Evolutionary conservation across 2,329 filamentous ascomycete species (phyloP).

Genomic region (Bisporella sp.): DNA sequence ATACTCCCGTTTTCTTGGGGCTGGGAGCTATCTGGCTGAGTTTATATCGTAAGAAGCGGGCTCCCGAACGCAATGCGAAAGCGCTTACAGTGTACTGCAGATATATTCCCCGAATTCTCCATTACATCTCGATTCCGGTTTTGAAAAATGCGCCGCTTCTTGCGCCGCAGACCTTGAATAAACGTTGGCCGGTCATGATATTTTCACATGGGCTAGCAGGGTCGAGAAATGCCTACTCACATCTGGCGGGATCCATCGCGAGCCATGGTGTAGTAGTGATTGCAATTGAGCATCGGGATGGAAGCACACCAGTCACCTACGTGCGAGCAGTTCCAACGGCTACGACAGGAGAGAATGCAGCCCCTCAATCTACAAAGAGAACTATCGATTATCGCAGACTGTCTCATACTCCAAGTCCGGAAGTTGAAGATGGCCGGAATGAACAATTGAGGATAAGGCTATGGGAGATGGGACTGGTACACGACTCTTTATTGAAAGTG

Average conservation of each 20-base stretch:
- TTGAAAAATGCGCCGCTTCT: slow-evolving; percentile 63
- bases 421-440: slow-evolving; percentile 62
- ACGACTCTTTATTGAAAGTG: slow-evolving; percentile 60
- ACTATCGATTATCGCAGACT: slow-evolving; percentile 39
- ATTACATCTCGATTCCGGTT: slow-evolving; percentile 67
- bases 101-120: slow-evolving; percentile 62
- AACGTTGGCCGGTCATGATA: slow-evolving; percentile 72
- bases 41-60: slow-evolving; percentile 47
- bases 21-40: slow-evolving; percentile 49
- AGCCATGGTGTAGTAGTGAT: slow-evolving; percentile 76
- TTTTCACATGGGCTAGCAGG: slow-evolving; percentile 85
- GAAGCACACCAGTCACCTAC: slow-evolving; percentile 68
- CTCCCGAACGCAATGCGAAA: not conserved
- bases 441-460: slow-evolving; percentile 66
- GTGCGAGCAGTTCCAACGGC: slow-evolving; percentile 51
- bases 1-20: slow-evolving; percentile 70
- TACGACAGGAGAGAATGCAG: slow-evolving; percentile 27
- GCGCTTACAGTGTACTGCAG: slow-evolving; percentile 29
- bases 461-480: slow-evolving; percentile 70
- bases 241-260: slow-evolving; percentile 69
- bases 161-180: slow-evolving; percentile 36
- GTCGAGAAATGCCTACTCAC: slow-evolving; percentile 78
- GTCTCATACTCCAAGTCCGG: slow-evolving; percentile 55
- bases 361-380: slow-evolving; percentile 22
- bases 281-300: slow-evolving; percentile 77